Base-by-base conservation (phyloP, 495 filamentous ascomycete species). In the Penicillium taxi region DNA sequence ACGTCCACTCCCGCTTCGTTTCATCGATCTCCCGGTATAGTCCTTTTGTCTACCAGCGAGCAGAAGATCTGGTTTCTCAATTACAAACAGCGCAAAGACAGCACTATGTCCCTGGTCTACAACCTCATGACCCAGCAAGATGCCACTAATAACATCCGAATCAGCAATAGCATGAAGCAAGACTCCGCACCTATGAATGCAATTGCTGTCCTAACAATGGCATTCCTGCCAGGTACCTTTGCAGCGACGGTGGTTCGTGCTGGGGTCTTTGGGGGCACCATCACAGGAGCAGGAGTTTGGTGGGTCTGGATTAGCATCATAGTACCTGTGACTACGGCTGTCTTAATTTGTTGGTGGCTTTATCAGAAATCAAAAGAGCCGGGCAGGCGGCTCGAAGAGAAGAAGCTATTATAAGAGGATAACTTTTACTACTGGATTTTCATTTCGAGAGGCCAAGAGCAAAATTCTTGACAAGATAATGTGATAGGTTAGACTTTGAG, bases 211-310 rank as follows among this genome's bases (percentile, higher is more conserved):
- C 45, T 76, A 17, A 70, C 73, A 15, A 73, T 76, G 70, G 48
- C 67, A 9, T 74, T 76, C 42, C 43, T 76, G 2, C 72, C 72
- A 0, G 70, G 69, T 0, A 75, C 65, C 9, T 75, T 75, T 27
- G 34, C 34, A 3, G 47, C 42, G 8, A 44, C 34, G 3, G n/a
- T 44, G 1, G 35, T 44, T 6, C 30, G 27, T 9, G 42, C 42
- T 12, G 35, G 30, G 4, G 31, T 44, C n/a, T 38, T 38, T 22
- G 35, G 35, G 11, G n/a, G n/a, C n/a, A n/a, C n/a, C n/a, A n/a
- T n/a, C n/a, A n/a, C n/a, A n/a, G n/a, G n/a, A n/a, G n/a, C 13
- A 9, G n/a, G n/a, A n/a, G n/a, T n/a, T n/a, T 44, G 42, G 35
- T 19, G 33, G 12, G 28, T 44, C 15, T 44, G 42, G 42, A 25